phyloP scores from a whole-genome alignment of 2,329 filamentous ascomycete genomes.

The Fusarium camptoceras region DNA sequence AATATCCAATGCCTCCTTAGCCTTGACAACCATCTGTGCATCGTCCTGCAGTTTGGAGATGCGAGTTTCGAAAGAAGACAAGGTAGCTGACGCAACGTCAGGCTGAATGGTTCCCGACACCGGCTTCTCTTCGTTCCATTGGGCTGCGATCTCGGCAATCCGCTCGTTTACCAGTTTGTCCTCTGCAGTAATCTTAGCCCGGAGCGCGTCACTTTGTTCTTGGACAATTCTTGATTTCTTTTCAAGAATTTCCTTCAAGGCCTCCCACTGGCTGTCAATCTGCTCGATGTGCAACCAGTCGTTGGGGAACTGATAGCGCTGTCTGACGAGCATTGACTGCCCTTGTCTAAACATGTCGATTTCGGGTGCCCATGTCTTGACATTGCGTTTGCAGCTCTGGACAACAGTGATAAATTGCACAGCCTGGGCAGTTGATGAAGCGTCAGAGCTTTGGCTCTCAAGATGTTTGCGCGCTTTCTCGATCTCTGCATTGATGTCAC shows the following conservation, averaged over 20 bases:
- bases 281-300: conserved; percentile 98
- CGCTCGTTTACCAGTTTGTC: conserved; percentile 92
- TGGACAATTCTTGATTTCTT: conserved; percentile 96
- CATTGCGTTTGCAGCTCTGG: conserved; percentile 94
- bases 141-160: conserved; percentile 82
- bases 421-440: conserved; percentile 94
- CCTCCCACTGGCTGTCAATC: conserved; percentile 95
- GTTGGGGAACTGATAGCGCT: conserved; percentile 91
- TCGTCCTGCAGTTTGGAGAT: conserved; percentile 89
- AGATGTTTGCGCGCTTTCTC: conserved; percentile 90
- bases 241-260: conserved; percentile 89
- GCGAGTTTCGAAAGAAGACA: conserved; percentile 84
- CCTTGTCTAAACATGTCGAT: conserved; percentile 96
- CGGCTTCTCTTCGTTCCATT: conserved; percentile 97
- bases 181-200: conserved; percentile 94
- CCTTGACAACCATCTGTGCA: conserved; percentile 92
- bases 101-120: conserved; percentile 95
- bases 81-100: conserved; percentile 84
- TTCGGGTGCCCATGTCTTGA: conserved; percentile 93
- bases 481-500: conserved; percentile 91
- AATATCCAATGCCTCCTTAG: conserved; percentile 95
- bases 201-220: conserved; percentile 93
- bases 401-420: conserved; percentile 99
- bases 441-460: conserved; percentile 91
- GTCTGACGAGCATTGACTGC: conserved; percentile 88